Base-by-base conservation (phyloP, 2,329 filamentous ascomycete species). In the Claviceps digitariae region DNA sequence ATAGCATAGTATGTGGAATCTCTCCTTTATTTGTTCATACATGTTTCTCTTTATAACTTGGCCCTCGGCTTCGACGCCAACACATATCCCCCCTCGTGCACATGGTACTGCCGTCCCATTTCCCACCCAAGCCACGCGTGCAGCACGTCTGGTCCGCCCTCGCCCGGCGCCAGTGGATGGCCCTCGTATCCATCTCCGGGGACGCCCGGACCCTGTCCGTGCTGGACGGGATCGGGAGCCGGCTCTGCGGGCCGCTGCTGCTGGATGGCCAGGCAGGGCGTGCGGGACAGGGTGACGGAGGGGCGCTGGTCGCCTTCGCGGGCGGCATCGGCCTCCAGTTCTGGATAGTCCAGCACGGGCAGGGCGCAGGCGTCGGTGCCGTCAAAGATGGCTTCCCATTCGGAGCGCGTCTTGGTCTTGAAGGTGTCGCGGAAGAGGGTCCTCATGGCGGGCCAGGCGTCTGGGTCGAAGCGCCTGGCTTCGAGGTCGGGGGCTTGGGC, bases 321-420 rank as follows among this genome's bases (percentile, higher is more conserved):
- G n/a, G 54, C 57, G 9, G 64, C 50, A 38, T 71, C 64, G 2
- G 56, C 61, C 60, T 88, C 79, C 45, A 95, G 72, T 69, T 95
- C 90, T 0, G 60, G 63, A 58, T 89, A 87, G 36, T 82, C 83
- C 44, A 95, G 72, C 1, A 97, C 87, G 0, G 91, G 91, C n/a
- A 87, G 89, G 57, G 86, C 89, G 67, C 91, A 97, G 1, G 91
- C 91, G 69, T 97, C 91, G 0, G 87, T 93, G 12, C 86, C 87
- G 65, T 95, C 87, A 65, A 96, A 97, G 6, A 95, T 72, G 3
- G 56, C 65, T 68, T 95, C 91, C 91, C 91, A 97, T 65, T 95
- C 84, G 0, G 68, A 64, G 36, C 90, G 76, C 4, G 84, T 85
- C 70, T 82, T 88, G 46, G 72, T 67, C 65, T 75, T 80, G 67